Conservation (phyloP, 2,329 filamentous ascomycete species). For the Botrytis squamosa region DNA sequence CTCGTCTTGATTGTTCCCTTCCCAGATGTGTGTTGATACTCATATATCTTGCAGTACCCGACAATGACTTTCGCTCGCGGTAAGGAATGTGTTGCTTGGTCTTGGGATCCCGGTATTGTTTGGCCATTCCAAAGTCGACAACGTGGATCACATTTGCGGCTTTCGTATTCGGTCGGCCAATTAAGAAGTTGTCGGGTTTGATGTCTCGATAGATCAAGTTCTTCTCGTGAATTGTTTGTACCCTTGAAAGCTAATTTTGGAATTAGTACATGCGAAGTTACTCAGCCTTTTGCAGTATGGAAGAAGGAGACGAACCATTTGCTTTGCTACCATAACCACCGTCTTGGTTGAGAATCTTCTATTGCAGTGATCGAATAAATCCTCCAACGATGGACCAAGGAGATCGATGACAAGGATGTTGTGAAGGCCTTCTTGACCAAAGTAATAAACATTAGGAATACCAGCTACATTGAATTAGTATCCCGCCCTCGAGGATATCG, state of each 20-base stretch:
- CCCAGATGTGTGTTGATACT: slow-evolving; percentile 99
- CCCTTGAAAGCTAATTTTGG: slow-evolving; percentile 69
- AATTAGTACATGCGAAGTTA: slow-evolving; percentile 6
- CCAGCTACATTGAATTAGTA: slow-evolving; percentile 64
- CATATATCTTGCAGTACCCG: slow-evolving; percentile 97
- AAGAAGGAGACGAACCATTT: slow-evolving; percentile 67
- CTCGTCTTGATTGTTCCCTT: slow-evolving; percentile 90
- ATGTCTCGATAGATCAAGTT: slow-evolving; percentile 99
- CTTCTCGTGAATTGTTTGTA: slow-evolving; percentile 95
- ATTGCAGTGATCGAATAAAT: slow-evolving; percentile 96
- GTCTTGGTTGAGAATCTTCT: slow-evolving; percentile 95
- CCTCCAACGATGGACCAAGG: slow-evolving; percentile 89
- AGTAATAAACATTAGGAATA: slow-evolving; percentile 99
- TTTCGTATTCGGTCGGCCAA: slow-evolving; percentile 88
- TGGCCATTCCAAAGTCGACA: slow-evolving; percentile 99
- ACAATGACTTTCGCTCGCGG: slow-evolving; percentile 92
- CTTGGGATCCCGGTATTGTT: slow-evolving; percentile 98
- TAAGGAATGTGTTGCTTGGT: slow-evolving; percentile 99
- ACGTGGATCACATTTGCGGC: slow-evolving; percentile 98
- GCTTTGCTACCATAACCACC: slow-evolving; percentile 98
- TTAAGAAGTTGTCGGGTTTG: slow-evolving; percentile 99
- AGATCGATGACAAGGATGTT: slow-evolving; percentile 98
- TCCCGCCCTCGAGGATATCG: slow-evolving; percentile 20
- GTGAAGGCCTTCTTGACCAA: slow-evolving; percentile 96
- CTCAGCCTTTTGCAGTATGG: not conserved